Evolutionary conservation across 2,329 filamentous ascomycete genomes (phyloP).

Genomic region (Xylariaceae sp.): DNA sequence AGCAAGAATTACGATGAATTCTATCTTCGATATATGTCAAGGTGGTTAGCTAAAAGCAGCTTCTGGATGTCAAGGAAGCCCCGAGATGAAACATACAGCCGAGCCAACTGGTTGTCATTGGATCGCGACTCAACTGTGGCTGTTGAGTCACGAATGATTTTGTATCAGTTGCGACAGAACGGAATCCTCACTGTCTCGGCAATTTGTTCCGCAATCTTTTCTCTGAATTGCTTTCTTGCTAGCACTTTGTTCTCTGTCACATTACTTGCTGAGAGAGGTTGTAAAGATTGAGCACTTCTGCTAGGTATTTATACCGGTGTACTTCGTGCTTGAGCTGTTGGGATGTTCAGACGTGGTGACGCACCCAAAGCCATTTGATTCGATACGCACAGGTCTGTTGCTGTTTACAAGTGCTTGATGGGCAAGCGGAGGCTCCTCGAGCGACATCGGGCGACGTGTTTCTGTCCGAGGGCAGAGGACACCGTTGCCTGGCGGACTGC

Average conservation of each 20-base stretch:
- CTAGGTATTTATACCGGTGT: no score
- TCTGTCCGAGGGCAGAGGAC: background rate
- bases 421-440: background rate
- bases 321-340: background rate
- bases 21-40: no score
- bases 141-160: slow-evolving; percentile 10
- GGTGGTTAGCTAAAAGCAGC: background rate
- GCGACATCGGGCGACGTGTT: background rate
- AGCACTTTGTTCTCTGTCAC: slow-evolving; percentile 1
- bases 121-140: background rate
- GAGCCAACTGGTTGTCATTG: slow-evolving; percentile 7
- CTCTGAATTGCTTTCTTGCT: slow-evolving; percentile 4
- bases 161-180: slow-evolving; percentile 3
- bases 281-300: no score
- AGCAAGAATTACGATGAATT: no score
- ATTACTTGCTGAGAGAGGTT: background rate
- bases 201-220: slow-evolving; percentile 6
- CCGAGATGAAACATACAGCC: slow-evolving; percentile 10
- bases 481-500: background rate
- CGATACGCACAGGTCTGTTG: background rate
- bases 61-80: slow-evolving; percentile 6
- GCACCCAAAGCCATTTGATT: background rate
- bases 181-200: slow-evolving; percentile 7
- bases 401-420: background rate
- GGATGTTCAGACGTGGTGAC: background rate